Evolutionary conservation across 176 grass and related monocot genomes (phyloP).

Genomic region (Avena eriantha): DNA sequence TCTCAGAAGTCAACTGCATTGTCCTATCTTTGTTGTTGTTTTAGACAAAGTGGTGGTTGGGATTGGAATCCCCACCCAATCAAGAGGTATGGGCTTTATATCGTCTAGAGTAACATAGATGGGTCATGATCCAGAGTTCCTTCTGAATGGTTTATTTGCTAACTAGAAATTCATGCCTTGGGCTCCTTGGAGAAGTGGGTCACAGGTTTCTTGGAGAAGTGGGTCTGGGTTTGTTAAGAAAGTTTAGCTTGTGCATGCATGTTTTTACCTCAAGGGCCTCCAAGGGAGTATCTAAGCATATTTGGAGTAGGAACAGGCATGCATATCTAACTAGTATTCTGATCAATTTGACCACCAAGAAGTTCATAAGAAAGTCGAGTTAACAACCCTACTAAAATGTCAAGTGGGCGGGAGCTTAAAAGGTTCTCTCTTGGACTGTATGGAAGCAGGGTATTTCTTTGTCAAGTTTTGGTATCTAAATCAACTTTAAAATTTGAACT

Average conservation of each 20-base stretch:
- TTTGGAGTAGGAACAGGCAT: background rate
- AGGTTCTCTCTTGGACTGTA: conserved; percentile 6
- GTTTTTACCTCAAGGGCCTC: background rate
- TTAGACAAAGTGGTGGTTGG: conserved; percentile 27
- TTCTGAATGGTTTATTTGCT: conserved; percentile 33
- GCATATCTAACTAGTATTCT: conserved; percentile 5
- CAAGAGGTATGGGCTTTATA: conserved; percentile 27
- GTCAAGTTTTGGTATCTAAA: background rate
- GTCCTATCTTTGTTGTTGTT: conserved; percentile 34
- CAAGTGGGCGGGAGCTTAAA: conserved; percentile 10
- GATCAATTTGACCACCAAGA: background rate
- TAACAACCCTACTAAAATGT: conserved; percentile 11
- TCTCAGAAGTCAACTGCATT: conserved; percentile 48
- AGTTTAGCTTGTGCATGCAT: conserved; percentile 14
- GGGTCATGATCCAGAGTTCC: conserved; percentile 42
- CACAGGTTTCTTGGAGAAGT: conserved; percentile 28
- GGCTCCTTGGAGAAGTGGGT: conserved; percentile 27
- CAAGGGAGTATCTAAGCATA: background rate
- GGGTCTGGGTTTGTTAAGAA: conserved; percentile 19
- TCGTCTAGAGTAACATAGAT: conserved; percentile 14
- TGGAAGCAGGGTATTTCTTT: background rate
- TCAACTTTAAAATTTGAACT: background rate
- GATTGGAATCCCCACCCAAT: conserved; percentile 33
- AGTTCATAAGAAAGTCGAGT: conserved; percentile 12
- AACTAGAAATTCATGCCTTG: conserved; percentile 33